Conservation (phyloP, 257 asterid species). For the Plantago ovata region DNA sequence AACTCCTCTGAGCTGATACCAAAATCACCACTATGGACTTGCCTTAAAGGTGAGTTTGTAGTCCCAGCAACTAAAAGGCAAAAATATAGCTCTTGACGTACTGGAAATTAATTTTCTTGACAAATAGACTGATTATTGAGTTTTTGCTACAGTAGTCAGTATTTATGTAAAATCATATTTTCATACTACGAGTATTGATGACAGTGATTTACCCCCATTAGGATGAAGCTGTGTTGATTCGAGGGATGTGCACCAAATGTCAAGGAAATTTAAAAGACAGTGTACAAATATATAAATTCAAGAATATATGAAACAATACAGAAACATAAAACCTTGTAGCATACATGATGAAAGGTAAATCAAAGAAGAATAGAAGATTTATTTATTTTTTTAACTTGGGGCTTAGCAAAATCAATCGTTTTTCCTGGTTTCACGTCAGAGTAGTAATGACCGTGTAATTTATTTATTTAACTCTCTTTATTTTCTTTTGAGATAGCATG, state of each 20-base stretch:
- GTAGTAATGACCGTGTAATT: neutral
- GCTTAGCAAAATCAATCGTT: too few species aligned
- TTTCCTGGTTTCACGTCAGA: neutral
- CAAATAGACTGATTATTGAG: neutral
- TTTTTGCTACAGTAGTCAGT: too few species aligned
- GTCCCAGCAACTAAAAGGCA: constrained; percentile 42
- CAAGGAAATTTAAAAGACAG: neutral
- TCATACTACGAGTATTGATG: too few species aligned
- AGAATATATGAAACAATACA: too few species aligned
- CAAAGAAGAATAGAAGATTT: neutral
- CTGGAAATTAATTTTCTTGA: neutral
- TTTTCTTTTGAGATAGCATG: neutral
- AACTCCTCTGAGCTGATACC: constrained; percentile 69
- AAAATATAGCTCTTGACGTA: constrained; percentile 1
- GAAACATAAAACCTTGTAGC: too few species aligned
- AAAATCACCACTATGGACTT: constrained; percentile 49
- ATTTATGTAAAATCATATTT: too few species aligned
- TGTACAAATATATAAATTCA: neutral
- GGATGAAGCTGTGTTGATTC: neutral
- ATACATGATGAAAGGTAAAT: neutral
- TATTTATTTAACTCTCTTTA: too few species aligned
- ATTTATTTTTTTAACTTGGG: too few species aligned
- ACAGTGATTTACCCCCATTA: too few species aligned
- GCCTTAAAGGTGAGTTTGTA: constrained; percentile 32
- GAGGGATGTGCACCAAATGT: neutral